Evolutionary conservation across 345 rosid genomes (phyloP), one percentile per base, ranked within the genome.

Genomic region (Rhizophora mangle): DNA sequence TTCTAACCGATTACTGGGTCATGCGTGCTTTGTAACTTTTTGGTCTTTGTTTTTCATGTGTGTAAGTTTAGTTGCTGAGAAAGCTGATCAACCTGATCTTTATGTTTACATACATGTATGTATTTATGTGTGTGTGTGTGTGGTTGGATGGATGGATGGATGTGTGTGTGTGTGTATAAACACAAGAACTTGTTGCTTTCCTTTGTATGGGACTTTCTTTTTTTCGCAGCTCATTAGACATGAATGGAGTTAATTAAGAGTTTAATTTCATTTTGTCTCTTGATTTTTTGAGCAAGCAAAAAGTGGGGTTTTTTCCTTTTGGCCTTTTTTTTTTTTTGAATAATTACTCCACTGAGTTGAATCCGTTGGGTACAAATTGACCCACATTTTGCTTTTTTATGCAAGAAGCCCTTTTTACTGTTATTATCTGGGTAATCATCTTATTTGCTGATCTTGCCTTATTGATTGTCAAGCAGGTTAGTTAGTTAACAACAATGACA

Each of bases 401-500:
- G 75, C 66, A 74, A 54, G 67, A 61, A 49, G 68, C 71, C 69
- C 46, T 56, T 62, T 62, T 29, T 21, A 52, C 31, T 46, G 54
- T 70, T 71, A 76, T 66, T 59, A 20, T 75, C 46, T 13, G 47
- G 13, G 29, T 43, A 54, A 20, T 49, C 29, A 51, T 63, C 47
- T 13, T 20, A 18, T 71, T 51, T 67, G 62, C 63, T 62, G n/a
- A 67, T 34, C 29, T n/a, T 62, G 21, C 32, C 32, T 67, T 52
- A 56, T 9, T 59, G 67, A 20, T 71, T 56, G 60, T 67, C 32
- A 49, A 71, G 63, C 80, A 72, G 76, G 65, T 31, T 56, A 49
- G 65, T 62, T 49, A 56, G 54, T 65, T 51, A 56, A 64, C 37
- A 53, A 58, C 8, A 63, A 95, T 92, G 99, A 95, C 96, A 59